Base-by-base conservation (phyloP, 371 early-diverging fungal genomes). In the Zychaea mexicana region DNA sequence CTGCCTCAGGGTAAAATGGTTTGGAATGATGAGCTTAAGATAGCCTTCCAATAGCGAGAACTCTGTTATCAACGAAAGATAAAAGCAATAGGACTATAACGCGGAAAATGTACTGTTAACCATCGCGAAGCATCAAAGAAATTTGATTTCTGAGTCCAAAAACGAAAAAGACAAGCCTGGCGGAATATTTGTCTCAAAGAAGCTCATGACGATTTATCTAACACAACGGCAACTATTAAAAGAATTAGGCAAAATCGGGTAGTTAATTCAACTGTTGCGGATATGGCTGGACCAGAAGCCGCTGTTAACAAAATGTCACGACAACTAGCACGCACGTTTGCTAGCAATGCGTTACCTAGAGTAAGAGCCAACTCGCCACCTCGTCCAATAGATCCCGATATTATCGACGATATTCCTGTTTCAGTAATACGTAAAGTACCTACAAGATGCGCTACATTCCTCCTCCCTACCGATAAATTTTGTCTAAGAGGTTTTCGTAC, bases 401-500 rank as follows among this genome's bases (percentile, higher is more conserved):
- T 70, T 68, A 63, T 73, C 0, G 9, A 22, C 15, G 15, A 36
- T 4, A 62, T 62, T 28, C 64, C 70, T 2, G 62, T 68, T 3
- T 65, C 65, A 0, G 45, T 68, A 4, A 19, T 70, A 3, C 52
- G 66, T 8, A 70, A 74, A 42, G 10, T 65, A 0, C 31, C 46
- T 67, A 0, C 7, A 55, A 17, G 24, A 46, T 17, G 1, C 27
- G 0, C 62, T 64, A 21, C 21, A 5, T 0, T 7, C 30, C 10
- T 2, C 22, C 17, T 52, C 61, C 7, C 65, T 63, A 0, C 27
- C 61, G 2, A n/a, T 69, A 3, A 56, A 79, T 30, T 17, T 67
- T 0, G 72, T 62, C 3, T 73, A 79, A 64, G 76, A 39, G 76
- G 76, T 3, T 79, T 79, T 36, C 70, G 69, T 3, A 27, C 52